Evolutionary conservation across 441 rosid species (phyloP).

Genomic region (Theobroma grandiflorum): DNA sequence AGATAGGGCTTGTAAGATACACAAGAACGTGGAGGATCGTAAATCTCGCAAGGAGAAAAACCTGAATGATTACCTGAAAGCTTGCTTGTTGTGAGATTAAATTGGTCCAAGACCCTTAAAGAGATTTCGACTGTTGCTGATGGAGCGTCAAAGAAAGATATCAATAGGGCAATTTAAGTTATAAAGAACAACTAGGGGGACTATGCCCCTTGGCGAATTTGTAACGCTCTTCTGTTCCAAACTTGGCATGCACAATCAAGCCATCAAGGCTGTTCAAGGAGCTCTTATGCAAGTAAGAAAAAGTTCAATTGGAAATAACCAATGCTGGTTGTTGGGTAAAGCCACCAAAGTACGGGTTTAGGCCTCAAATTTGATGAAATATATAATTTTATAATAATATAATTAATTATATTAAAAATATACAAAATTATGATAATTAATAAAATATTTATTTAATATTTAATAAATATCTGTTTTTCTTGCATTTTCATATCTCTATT

Average conservation of each 20-base stretch:
- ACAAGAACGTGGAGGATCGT: conserved; percentile 48
- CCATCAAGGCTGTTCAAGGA: conserved; percentile 52
- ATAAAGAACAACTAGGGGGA: conserved; percentile 36
- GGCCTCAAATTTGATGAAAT: no score
- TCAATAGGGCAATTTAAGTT: conserved; percentile 17
- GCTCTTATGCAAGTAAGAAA: conserved; percentile 31
- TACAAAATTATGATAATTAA: no score
- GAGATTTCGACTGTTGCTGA: conserved; percentile 39
- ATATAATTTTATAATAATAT: no score
- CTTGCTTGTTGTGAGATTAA: conserved; percentile 35
- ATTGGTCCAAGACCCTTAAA: conserved; percentile 24
- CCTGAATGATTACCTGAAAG: conserved; percentile 41
- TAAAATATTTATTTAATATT: no score
- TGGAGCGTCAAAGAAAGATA: conserved; percentile 32
- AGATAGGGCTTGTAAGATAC: conserved; percentile 51
- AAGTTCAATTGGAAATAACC: no score
- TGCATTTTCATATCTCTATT: no score
- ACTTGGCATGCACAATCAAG: conserved; percentile 42
- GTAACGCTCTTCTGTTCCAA: conserved; percentile 46
- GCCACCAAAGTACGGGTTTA: no score
- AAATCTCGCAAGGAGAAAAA: conserved; percentile 43
- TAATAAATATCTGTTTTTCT: no score
- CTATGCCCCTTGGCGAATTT: conserved; percentile 41
- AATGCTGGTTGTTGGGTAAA: no score
- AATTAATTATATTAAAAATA: no score